These are phyloP conservation scores for Drechmeria coniospora DNA, from an alignment of 2,329 filamentous ascomycete genomes.

Conservation along the genomic window DNA sequence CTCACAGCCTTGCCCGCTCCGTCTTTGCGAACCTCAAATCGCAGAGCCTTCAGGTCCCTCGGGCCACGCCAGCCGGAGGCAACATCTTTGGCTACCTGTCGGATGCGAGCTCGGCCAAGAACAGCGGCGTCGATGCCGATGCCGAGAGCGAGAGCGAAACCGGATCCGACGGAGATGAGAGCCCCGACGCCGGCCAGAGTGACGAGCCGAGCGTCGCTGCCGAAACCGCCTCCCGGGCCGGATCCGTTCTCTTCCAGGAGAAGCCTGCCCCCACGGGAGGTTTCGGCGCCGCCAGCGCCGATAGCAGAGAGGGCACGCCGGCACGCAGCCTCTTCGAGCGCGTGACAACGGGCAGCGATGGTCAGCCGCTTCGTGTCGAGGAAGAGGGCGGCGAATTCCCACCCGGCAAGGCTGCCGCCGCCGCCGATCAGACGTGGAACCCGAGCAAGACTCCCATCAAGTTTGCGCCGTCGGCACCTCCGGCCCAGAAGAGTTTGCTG, in stretches of 20 bases:
- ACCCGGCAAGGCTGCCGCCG: slow-evolving; percentile 13
- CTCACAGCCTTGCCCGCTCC: slow-evolving; percentile 24
- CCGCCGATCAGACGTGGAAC: slow-evolving; percentile 24
- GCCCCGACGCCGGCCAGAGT: slow-evolving; percentile 26
- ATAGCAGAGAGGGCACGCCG: slow-evolving; percentile 28
- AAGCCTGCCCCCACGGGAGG: slow-evolving; percentile 14
- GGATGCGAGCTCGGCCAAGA: slow-evolving; percentile 37
- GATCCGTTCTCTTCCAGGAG: slow-evolving; percentile 11
- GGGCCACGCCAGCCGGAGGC: slow-evolving; percentile 11
- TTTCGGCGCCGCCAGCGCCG: slow-evolving; percentile 17
- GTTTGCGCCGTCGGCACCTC: slow-evolving; percentile 24
- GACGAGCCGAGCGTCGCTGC: slow-evolving; percentile 26
- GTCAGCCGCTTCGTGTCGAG: slow-evolving; percentile 30
- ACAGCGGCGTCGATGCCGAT: slow-evolving; percentile 34
- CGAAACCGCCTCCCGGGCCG: slow-evolving; percentile 21
- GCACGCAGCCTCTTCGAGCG: slow-evolving; percentile 40
- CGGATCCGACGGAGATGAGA: slow-evolving; percentile 26
- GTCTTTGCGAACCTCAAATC: slow-evolving; percentile 26
- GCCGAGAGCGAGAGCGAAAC: slow-evolving; percentile 30
- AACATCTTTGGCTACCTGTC: slow-evolving; percentile 49
- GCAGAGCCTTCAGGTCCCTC: slow-evolving; percentile 14
- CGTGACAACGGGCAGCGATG: slow-evolving; percentile 32
- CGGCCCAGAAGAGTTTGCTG: slow-evolving; percentile 14
- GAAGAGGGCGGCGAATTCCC: slow-evolving; percentile 8
- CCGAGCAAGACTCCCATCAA: slow-evolving; percentile 38